Percentiles rank a stretch among this genome's conserved stretches.
These are phyloP conservation scores for Beta corolliflora DNA, from an alignment of 179 eudicot species.

Conservation along the genomic window DNA sequence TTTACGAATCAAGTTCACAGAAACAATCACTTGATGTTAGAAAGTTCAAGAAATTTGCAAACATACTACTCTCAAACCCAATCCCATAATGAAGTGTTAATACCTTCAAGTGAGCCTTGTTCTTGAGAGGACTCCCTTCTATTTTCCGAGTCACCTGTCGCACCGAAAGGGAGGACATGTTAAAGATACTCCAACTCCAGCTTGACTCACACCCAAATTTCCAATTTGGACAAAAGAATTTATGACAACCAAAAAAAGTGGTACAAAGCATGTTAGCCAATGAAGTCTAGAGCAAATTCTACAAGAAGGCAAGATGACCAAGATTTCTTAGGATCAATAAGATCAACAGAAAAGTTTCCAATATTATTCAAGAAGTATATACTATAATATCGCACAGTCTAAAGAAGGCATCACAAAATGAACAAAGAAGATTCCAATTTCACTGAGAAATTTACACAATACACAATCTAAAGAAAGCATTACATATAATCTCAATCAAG, in stretches of 20 bases:
- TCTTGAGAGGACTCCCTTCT: conserved; percentile 29
- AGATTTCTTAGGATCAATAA: neutral
- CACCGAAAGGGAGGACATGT: conserved; percentile 23
- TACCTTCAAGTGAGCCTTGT: conserved; percentile 35
- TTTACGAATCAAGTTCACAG: neutral
- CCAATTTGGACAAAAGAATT: neutral
- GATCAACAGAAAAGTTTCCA: neutral
- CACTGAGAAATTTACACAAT: neutral
- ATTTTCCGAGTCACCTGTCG: conserved; percentile 30
- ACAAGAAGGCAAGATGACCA: neutral
- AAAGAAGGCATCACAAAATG: neutral
- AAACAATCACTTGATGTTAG: neutral
- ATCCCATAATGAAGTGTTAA: conserved; percentile 6
- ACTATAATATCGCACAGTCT: neutral
- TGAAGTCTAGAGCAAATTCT: neutral
- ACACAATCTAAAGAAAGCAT: too few relatives aligned
- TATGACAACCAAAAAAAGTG: neutral
- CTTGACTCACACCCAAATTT: neutral
- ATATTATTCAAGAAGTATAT: neutral
- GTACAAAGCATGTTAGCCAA: neutral
- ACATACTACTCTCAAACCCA: conserved; percentile 2
- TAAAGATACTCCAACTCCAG: conserved; percentile 8
- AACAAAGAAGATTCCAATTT: neutral
- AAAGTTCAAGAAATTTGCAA: neutral
- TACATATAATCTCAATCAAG: neutral